These are phyloP conservation scores for Amylostereum areolatum DNA, from an alignment of 1,284 basidiomycete genomes.

Conservation along the genomic window DNA sequence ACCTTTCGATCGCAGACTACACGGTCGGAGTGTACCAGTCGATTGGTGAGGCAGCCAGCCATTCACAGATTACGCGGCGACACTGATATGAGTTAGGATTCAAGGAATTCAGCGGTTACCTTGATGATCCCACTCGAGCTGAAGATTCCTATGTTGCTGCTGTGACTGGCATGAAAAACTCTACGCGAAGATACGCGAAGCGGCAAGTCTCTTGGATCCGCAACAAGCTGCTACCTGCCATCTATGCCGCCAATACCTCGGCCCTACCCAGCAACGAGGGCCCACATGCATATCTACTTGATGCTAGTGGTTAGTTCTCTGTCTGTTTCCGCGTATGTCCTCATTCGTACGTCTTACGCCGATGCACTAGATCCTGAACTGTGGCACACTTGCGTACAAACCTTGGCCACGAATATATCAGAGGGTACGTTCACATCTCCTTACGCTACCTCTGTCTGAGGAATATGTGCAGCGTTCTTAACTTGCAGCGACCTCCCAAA, in stretches of 20 bases:
- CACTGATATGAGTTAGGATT: conserved; percentile 82
- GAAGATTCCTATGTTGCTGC: conserved; percentile 50
- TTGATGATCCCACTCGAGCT: conserved; percentile 35
- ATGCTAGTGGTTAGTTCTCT: conserved; percentile 60
- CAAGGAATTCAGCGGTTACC: conserved; percentile 79
- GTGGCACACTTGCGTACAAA: conserved; percentile 30
- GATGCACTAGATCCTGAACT: neutral
- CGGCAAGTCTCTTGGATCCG: conserved; percentile 90
- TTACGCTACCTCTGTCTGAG: conserved; percentile 41
- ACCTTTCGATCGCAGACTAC: conserved; percentile 36
- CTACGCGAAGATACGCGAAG: conserved; percentile 90
- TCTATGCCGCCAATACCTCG: conserved; percentile 42
- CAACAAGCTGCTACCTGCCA: conserved; percentile 83
- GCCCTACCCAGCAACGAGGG: conserved; percentile 29
- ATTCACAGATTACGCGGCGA: no score
- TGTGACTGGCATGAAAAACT: conserved; percentile 77
- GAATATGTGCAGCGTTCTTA: conserved; percentile 58
- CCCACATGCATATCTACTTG: conserved; percentile 53
- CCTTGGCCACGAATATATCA: conserved; percentile 43
- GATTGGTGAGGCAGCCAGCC: conserved; percentile 71
- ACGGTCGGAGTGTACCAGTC: conserved; percentile 90
- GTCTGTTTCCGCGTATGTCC: no score
- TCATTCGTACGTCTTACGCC: conserved; percentile 3
- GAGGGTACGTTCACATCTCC: conserved; percentile 49
- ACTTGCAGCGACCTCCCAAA: conserved; percentile 45